phyloP scores from a whole-genome alignment of 345 rosid species.

The Lumnitzera racemosa region DNA sequence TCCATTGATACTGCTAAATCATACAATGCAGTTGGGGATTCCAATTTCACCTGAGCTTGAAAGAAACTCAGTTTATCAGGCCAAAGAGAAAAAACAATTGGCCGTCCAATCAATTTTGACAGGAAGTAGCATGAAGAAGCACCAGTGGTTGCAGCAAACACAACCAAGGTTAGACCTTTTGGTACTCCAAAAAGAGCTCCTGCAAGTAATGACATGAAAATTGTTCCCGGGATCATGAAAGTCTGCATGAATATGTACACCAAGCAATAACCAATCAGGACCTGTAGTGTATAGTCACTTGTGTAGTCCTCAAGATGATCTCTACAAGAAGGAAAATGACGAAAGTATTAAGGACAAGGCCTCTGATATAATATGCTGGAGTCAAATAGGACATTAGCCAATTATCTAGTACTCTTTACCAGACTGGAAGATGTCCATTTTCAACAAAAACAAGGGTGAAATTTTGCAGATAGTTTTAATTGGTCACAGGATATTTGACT shows the following conservation, averaged over 20 bases:
- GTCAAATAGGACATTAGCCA: no score
- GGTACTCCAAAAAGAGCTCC: conserved; percentile 35
- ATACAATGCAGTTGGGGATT: neutral
- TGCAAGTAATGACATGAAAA: conserved; percentile 37
- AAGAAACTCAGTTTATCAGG: conserved; percentile 50
- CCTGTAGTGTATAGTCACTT: conserved; percentile 74
- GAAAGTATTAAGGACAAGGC: no score
- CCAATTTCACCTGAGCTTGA: conserved; percentile 60
- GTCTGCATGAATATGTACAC: conserved; percentile 86
- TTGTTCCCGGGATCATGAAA: conserved; percentile 38
- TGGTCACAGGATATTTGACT: no score
- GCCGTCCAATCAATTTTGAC: conserved; percentile 31
- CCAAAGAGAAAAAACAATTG: conserved; percentile 30
- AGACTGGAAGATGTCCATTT: no score
- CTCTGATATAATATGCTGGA: no score
- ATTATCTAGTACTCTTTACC: no score
- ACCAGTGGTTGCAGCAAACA: conserved; percentile 55
- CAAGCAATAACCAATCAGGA: conserved; percentile 64
- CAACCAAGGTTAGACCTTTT: conserved; percentile 42
- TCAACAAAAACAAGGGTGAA: no score
- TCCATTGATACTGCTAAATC: neutral
- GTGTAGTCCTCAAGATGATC: conserved; percentile 78
- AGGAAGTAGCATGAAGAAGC: conserved; percentile 41
- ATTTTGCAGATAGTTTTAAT: no score
- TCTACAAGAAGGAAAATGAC: conserved; percentile 24